Base-by-base conservation (phyloP, 2,329 filamentous ascomycete species). In the Leptographium procerum region DNA sequence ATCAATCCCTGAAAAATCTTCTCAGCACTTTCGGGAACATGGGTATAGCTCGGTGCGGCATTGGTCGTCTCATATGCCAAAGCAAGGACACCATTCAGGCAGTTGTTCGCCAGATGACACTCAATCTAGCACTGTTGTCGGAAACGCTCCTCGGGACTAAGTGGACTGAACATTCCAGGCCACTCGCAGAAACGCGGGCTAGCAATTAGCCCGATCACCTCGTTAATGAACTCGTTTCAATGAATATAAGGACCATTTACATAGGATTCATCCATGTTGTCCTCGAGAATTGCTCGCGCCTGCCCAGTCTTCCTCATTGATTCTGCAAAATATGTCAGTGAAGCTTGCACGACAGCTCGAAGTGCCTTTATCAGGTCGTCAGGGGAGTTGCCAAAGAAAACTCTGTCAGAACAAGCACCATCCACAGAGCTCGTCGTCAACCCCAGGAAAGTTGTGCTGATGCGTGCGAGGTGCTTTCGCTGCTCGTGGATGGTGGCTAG, bases 321-420 rank as follows among this genome's bases (percentile, higher is more conserved):
- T 10, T 22, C n/a, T 34, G n/a, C 7, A 47, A 85, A 86, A 0
- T 71, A 66, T 0, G 67, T 58, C 52, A 79, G 76, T 1, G 75
- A 66, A 40, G 78, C 75, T 57, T 84, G 80, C 1, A 84, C 69
- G 0, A 78, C 71, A 0, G 82, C 80, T 0, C 82, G 74, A 86
- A 69, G 0, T 81, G 74, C 43, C 71, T 75, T 0, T 65, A 52
- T 34, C 75, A 74, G 1, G 8, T 62, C 53, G 0, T 68, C 66
- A 4, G 57, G 51, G 10, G 57, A 14, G 9, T 16, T 52, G 2
- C 56, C 58, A 22, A 66, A 66, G 40, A 69, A 69, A 9, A 52
- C 54, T 0, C 29, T 29, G 31, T 65, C 60, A 16, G 58, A 62
- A 58, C 71, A 71, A 1, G 53, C 57, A 1, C 69, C 69, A 22